Evolutionary conservation across 495 filamentous ascomycete genomes (phyloP), one percentile per base, ranked within the genome.

Genomic region (Penicillium canariense): DNA sequence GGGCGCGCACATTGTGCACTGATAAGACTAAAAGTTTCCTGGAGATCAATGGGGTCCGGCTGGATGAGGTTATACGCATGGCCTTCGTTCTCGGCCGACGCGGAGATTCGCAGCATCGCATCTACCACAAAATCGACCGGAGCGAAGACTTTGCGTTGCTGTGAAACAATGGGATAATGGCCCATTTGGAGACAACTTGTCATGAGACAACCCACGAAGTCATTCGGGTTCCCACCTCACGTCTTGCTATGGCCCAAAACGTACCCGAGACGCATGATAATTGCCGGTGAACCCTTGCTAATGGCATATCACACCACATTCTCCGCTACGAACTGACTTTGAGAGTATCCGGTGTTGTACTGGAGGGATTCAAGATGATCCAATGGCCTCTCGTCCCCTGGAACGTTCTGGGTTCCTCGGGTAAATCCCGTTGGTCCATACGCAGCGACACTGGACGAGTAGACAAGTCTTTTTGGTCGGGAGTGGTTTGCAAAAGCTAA

Each of bases 241-340:
- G 57, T 58, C 25, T 57, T 20, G 23, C 54, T 58, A 20, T 60
- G 51, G 0, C 63, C 66, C 2, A 56, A 49, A 10, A 66, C 45
- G 27, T 65, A 65, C 0, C 66, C 63, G 3, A 56, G 63, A 0
- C 66, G 63, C 18, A 66, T 60, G 18, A 68, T 58, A 25, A 56
- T 47, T 2, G 56, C 43, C 0, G 66, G 66, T 5, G 62, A 46
- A 2, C 56, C 54, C 11, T 55, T 52, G 2, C 49, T 50, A 12
- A 52, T 54, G 22, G 58, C 36, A 10, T 60, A 52, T 18, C 50
- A 48, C 15, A 67, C 34, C 27, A 65, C 47, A 9, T 42, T 12
- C 26, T 69, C 64, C 1, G 58, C 61, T 4, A 62, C 62, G 54
- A 54, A 67, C 30, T 69, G 56, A 40, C 56, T 61, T 26, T 65